Percentiles rank a stretch among this genome's conserved stretches.
Conservation (phyloP, 129 eudicot species). For the Pittosporum tobira region DNA sequence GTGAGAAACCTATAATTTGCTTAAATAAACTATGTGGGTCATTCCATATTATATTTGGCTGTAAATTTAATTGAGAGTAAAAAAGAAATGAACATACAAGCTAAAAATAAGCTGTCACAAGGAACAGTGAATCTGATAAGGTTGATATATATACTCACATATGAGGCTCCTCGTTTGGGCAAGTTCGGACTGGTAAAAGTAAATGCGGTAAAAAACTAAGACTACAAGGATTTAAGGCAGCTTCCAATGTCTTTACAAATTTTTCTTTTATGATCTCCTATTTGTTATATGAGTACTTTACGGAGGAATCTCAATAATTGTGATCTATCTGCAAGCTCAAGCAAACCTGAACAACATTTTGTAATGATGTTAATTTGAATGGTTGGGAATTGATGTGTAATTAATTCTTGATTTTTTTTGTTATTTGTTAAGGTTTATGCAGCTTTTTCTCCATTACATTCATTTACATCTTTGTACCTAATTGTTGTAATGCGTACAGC, state of each 20-base stretch:
- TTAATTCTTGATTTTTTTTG: not conserved
- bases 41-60: not conserved
- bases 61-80: not conserved
- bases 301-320: not conserved
- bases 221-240: not conserved
- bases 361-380: not conserved
- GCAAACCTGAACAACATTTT: not conserved
- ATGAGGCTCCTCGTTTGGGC: not conserved
- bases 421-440: too few species aligned
- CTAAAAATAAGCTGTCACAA: not conserved
- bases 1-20: conserved; percentile 1
- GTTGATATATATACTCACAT: not conserved
- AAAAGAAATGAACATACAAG: not conserved
- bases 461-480: not conserved
- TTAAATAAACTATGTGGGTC: too few species aligned
- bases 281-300: not conserved
- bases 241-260: not conserved
- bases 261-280: too few species aligned
- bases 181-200: not conserved
- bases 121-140: not conserved
- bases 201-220: too few species aligned
- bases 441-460: not conserved
- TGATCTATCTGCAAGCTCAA: not conserved
- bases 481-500: too few species aligned
- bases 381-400: not conserved